A percentile compares a stretch with the other conserved stretches of the same genome.
Conservation (phyloP, 257 asterid genomes). For the Primulina tabacum region DNA sequence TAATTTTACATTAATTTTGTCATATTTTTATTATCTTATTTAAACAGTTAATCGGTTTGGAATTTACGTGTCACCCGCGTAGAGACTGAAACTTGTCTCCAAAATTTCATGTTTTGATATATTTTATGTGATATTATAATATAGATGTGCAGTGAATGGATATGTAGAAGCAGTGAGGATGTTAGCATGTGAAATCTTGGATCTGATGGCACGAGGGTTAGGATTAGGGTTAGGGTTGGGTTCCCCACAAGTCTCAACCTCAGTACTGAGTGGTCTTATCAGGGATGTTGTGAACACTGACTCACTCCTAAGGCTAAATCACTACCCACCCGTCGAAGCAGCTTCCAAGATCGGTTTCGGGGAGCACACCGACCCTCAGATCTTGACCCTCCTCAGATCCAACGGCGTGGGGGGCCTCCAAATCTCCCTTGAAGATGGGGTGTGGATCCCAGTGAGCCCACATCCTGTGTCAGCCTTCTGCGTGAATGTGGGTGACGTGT, state of each 20-base stretch:
- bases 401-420: constrained; percentile 54
- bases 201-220: constrained; percentile 48
- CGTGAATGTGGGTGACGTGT: too few relatives aligned
- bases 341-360: constrained; percentile 59
- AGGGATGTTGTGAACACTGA: constrained; percentile 36
- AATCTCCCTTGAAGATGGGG: constrained; percentile 45
- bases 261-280: constrained; percentile 42
- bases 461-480: constrained; percentile 29
- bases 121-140: not conserved
- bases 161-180: constrained; percentile 55
- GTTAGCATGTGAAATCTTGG: constrained; percentile 67
- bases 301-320: constrained; percentile 66
- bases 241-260: constrained; percentile 22
- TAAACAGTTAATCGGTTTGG: too few relatives aligned
- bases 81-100: too few relatives aligned
- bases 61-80: too few relatives aligned
- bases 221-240: constrained; percentile 14
- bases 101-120: too few relatives aligned
- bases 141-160: constrained; percentile 48
- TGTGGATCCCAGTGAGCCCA: constrained; percentile 50
- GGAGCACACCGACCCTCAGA: constrained; percentile 93
- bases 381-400: constrained; percentile 56
- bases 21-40: too few relatives aligned
- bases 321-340: constrained; percentile 44
- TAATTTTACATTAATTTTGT: too few relatives aligned